These are phyloP conservation scores for Leishmania mexicana DNA, from an alignment of 208 protist species.

Conservation along the genomic window DNA sequence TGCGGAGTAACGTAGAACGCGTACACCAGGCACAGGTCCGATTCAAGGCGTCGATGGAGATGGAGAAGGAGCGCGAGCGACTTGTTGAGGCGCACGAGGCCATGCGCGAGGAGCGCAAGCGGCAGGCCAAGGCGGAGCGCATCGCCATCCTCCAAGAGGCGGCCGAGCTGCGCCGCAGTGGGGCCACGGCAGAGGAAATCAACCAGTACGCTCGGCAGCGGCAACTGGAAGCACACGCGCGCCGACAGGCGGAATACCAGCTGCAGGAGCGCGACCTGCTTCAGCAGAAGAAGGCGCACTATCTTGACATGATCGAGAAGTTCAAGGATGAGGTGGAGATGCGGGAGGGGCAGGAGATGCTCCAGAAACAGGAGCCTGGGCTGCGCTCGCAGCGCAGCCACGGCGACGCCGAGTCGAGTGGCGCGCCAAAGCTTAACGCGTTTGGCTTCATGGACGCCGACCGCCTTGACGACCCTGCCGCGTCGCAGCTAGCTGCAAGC, in stretches of 20 bases:
- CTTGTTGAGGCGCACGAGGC: slow-evolving; percentile 71
- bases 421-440: slow-evolving; percentile 29
- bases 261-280: slow-evolving; percentile 66
- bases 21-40: slow-evolving; percentile 84
- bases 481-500: slow-evolving; percentile 8
- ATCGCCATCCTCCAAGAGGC: slow-evolving; percentile 58
- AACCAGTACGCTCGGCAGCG: slow-evolving; percentile 43
- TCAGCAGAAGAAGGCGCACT: slow-evolving; percentile 46
- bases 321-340: slow-evolving; percentile 74
- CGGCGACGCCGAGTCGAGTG: neutral
- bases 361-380: slow-evolving; percentile 27
- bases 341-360: slow-evolving; percentile 72
- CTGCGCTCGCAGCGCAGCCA: slow-evolving; percentile 5
- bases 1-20: slow-evolving; percentile 71
- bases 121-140: slow-evolving; percentile 49
- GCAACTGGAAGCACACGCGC: slow-evolving; percentile 58
- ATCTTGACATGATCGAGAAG: slow-evolving; percentile 70
- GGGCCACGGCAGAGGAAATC: slow-evolving; percentile 54
- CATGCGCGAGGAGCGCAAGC: slow-evolving; percentile 65
- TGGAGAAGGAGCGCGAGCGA: slow-evolving; percentile 79
- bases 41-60: slow-evolving; percentile 85
- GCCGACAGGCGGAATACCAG: slow-evolving; percentile 71
- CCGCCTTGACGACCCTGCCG: slow-evolving; percentile 12
- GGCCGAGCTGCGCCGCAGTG: slow-evolving; percentile 55
- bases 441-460: slow-evolving; percentile 81